Evolutionary conservation across 2,329 filamentous ascomycete species (phyloP).

Genomic region (Diaporthe citriasiana): DNA sequence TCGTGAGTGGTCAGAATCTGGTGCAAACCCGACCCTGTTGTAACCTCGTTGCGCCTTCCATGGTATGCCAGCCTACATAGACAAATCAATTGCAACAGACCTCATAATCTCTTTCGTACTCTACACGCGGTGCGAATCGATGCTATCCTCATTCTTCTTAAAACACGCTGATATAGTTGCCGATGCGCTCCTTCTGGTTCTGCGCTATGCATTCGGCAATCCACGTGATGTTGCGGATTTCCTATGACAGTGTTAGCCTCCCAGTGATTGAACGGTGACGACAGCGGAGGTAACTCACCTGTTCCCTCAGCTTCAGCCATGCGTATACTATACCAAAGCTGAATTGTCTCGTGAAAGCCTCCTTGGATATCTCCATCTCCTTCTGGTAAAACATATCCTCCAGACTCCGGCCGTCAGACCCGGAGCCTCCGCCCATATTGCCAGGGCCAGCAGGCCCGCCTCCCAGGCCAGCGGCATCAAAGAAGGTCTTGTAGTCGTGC

Average conservation of each 20-base stretch:
- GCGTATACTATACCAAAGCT: conserved; percentile 95
- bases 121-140: conserved; percentile 37
- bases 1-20: conserved; percentile 40
- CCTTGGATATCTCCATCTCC: conserved; percentile 98
- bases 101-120: conserved; percentile 33
- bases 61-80: conserved; percentile 47
- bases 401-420: conserved; percentile 86
- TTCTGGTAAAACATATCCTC: conserved; percentile 99
- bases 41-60: conserved; percentile 44
- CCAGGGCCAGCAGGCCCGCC: conserved; percentile 80
- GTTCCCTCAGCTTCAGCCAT: conserved; percentile 97
- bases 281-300: conserved; percentile 71
- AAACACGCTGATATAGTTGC: conserved; percentile 99
- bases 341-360: conserved; percentile 95
- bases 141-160: conserved; percentile 58
- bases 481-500: conserved; percentile 94
- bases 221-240: conserved; percentile 99
- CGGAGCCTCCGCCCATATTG: conserved; percentile 87
- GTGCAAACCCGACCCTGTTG: conserved; percentile 41
- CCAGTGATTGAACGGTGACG: conserved; percentile 19
- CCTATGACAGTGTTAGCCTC: conserved; percentile 67
- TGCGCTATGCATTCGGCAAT: conserved; percentile 99
- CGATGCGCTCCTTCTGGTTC: conserved; percentile 98
- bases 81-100: conserved; percentile 38
- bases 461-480: conserved; percentile 88